Conservation (phyloP, 2,329 filamentous ascomycete genomes). For the Periconia digitata region DNA sequence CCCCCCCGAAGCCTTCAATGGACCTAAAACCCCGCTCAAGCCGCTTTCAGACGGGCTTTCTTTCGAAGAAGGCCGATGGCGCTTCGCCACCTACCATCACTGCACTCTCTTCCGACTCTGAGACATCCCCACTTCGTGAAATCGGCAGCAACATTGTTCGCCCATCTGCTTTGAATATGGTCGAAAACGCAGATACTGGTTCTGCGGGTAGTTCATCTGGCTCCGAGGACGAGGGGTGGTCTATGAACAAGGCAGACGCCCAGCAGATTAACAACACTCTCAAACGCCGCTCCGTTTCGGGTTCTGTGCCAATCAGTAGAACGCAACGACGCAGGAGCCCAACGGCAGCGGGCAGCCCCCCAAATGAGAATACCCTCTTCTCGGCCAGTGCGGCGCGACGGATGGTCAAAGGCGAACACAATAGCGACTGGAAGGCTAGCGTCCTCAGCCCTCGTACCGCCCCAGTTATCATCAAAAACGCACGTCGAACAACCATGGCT, state of each 20-base stretch:
- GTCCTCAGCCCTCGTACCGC: constrained; percentile 64
- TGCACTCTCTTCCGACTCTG: constrained; percentile 62
- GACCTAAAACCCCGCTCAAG: constrained; percentile 60
- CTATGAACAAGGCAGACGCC: constrained; percentile 52
- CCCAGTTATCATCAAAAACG: constrained; percentile 58
- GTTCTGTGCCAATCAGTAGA: constrained; percentile 41
- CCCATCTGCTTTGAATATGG: constrained; percentile 56
- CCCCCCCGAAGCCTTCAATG: constrained; percentile 60
- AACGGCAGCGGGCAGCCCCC: constrained; percentile 54
- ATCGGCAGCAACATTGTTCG: constrained; percentile 47
- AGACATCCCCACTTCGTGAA: constrained; percentile 50
- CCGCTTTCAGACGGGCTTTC: constrained; percentile 86
- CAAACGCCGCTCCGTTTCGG: constrained; percentile 52
- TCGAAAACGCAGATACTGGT: constrained; percentile 44
- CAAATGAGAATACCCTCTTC: constrained; percentile 62
- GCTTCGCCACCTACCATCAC: constrained; percentile 64
- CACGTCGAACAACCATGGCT: constrained; percentile 41
- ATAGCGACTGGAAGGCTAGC: constrained; percentile 55
- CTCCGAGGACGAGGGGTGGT: constrained; percentile 55
- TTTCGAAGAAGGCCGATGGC: constrained; percentile 66
- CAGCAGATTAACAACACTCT: constrained; percentile 59
- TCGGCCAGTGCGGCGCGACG: constrained; percentile 66
- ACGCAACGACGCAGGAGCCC: constrained; percentile 59
- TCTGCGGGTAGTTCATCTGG: constrained; percentile 37
- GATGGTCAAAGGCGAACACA: constrained; percentile 65